Percentiles rank a stretch among this genome's conserved stretches.
Conservation (phyloP, 2,329 filamentous ascomycete species). For the Rachicladosporium sp. region DNA sequence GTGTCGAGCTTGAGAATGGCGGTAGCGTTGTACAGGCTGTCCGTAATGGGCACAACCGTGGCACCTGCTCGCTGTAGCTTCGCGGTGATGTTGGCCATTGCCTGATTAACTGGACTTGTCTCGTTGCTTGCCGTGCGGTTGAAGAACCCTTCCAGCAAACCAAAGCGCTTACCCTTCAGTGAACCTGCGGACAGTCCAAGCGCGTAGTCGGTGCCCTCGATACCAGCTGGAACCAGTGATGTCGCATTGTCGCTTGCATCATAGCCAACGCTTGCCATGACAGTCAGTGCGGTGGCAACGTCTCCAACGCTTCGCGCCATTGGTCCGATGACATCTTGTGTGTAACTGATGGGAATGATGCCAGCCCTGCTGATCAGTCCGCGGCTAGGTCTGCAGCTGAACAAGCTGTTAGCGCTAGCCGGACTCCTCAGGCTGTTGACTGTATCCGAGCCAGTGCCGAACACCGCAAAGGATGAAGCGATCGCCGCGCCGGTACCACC, state of each 20-base stretch:
- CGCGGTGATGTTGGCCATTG: slow-evolving; percentile 37
- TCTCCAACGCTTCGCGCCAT: slow-evolving; percentile 22
- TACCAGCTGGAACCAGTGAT: slow-evolving; percentile 32
- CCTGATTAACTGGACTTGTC: slow-evolving; percentile 44
- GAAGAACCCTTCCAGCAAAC: slow-evolving; percentile 45
- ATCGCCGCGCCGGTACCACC: slow-evolving; percentile 51
- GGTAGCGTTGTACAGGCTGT: slow-evolving; percentile 40
- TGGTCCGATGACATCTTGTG: slow-evolving; percentile 21
- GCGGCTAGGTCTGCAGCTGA: slow-evolving; percentile 42
- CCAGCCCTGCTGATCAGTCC: slow-evolving; percentile 19
- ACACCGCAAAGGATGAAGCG: slow-evolving; percentile 44
- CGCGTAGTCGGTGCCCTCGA: slow-evolving; percentile 36
- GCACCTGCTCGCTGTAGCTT: slow-evolving; percentile 37
- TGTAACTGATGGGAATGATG: slow-evolving; percentile 22
- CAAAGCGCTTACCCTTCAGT: slow-evolving; percentile 34
- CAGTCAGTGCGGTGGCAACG: slow-evolving; percentile 20
- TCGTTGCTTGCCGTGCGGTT: slow-evolving; percentile 40
- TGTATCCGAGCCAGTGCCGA: slow-evolving; percentile 26
- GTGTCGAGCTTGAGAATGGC: slow-evolving; percentile 43
- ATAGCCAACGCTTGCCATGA: slow-evolving; percentile 36
- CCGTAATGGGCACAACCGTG: slow-evolving; percentile 38
- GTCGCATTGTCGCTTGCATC: slow-evolving; percentile 43
- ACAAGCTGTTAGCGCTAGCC: slow-evolving; percentile 48
- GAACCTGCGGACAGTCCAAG: slow-evolving; percentile 23
- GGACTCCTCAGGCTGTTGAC: slow-evolving; percentile 52